Evolutionary conservation across 208 protist genomes (phyloP), one percentile per base, ranked within the genome.

Genomic region (Acanthamoeba triangularis): DNA sequence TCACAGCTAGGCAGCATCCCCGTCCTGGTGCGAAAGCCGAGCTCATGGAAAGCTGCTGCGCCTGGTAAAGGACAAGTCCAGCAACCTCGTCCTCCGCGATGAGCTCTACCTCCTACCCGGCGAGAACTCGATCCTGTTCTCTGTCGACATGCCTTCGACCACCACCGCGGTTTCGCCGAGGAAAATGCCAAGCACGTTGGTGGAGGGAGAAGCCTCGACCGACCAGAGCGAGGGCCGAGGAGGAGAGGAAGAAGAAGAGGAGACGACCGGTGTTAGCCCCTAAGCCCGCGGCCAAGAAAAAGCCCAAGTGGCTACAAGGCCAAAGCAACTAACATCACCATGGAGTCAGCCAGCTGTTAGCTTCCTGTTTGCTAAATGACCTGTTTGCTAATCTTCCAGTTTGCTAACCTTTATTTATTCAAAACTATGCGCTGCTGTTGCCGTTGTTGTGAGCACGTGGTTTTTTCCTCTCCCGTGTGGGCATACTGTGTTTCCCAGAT

Each of bases 91-190:
- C 44, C 74, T 54, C 28, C 37, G 74, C n/a, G 74, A 44, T 10
- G 16, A 7, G 18, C 30, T 84, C 74, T 84, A 25, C 41, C 35
- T 84, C 41, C 74, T 84, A 25, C 74, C 74, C 74, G 74, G 74
- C 74, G 74, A 84, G 74, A 10, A 28, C 44, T 44, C 74, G n/a
- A 37, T 84, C 41, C 74, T 0, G 3, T 84, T 84, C 44, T 28
- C 35, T 8, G 74, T 84, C 41, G 41, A 44, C 44, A 84, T 84
- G 20, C 8, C 74, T 25, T 16, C 35, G 8, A 28, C 44, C 37
- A 11, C 25, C 37, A 0, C 61, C 28, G 33, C 61, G 61, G 18
- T 10, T 25, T 63, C 56, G 3, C 33, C 28, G 30, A 33, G 65
- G n/a, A 72, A 72, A n/a, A 30, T 72, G 65, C 65, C 65, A 0